A percentile compares a stretch with the other conserved stretches of the same genome.
These are phyloP conservation scores for Aspergillus fischeri DNA, from an alignment of 2,329 filamentous ascomycete genomes.

Conservation along the genomic window DNA sequence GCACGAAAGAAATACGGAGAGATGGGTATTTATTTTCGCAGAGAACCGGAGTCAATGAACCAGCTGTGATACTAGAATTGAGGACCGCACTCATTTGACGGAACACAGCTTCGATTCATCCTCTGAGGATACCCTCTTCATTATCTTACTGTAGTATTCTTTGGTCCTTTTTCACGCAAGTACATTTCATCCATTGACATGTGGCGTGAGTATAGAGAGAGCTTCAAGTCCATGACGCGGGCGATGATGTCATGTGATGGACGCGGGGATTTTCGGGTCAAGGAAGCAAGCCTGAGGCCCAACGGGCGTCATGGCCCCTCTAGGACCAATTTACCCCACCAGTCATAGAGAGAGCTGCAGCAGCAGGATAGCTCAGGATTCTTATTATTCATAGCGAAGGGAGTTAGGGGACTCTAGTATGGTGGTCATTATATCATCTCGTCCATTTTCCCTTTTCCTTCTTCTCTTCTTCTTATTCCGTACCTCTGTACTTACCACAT, in stretches of 20 bases:
- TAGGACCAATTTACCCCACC: slow-evolving; percentile 12
- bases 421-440: not conserved
- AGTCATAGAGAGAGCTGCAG: not conserved
- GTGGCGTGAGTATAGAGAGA: not conserved
- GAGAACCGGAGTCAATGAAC: not conserved
- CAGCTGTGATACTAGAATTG: not conserved
- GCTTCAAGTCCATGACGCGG: not conserved
- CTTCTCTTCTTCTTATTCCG: not conserved
- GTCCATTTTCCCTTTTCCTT: not conserved
- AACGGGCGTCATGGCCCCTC: slow-evolving; percentile 14
- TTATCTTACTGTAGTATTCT: no score
- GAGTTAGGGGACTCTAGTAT: not conserved
- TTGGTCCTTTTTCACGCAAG: not conserved
- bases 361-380: not conserved
- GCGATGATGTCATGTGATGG: slow-evolving; percentile 24
- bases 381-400: not conserved
- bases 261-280: slow-evolving; percentile 21
- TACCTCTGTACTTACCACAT: not conserved
- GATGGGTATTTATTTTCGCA: slow-evolving; percentile 14
- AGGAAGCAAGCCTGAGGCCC: slow-evolving; percentile 13
- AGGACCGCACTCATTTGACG: not conserved
- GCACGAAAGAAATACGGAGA: slow-evolving; percentile 27
- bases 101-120: not conserved
- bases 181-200: not conserved
- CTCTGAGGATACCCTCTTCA: no score